Percentiles rank a stretch among this genome's conserved stretches.
phyloP scores from a whole-genome alignment of 2,329 filamentous ascomycete species.

The Nemania abortiva region DNA sequence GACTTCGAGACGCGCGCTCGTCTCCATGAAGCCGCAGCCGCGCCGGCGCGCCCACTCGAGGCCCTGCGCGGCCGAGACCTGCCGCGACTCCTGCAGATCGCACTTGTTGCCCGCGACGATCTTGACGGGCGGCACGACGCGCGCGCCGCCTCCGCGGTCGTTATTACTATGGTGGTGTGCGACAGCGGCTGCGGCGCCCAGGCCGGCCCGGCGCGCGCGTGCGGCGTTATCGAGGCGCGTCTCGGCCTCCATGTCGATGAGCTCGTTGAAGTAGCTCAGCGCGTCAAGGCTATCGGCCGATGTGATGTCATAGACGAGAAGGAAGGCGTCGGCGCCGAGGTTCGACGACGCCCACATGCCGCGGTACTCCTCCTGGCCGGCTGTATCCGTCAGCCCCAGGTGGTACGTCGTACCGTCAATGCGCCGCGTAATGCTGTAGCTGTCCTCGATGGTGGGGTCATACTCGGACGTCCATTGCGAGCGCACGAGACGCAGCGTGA shows the following conservation, averaged over 20 bases:
- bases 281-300: slow-evolving; percentile 74
- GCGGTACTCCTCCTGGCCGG: slow-evolving; percentile 91
- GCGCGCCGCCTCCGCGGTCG: slow-evolving; percentile 54
- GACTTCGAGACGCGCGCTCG: slow-evolving; percentile 83
- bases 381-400: slow-evolving; percentile 83
- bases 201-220: slow-evolving; percentile 60
- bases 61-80: slow-evolving; percentile 76
- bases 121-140: slow-evolving; percentile 78
- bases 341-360: slow-evolving; percentile 87
- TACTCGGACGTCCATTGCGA: slow-evolving; percentile 88
- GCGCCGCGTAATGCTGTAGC: slow-evolving; percentile 83
- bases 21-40: slow-evolving; percentile 91
- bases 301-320: slow-evolving; percentile 91
- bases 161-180: background rate
- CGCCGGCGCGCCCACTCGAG: slow-evolving; percentile 80
- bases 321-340: slow-evolving; percentile 82
- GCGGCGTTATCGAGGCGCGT: slow-evolving; percentile 72
- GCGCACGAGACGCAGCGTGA: slow-evolving; percentile 84
- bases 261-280: slow-evolving; percentile 82
- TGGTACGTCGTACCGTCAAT: slow-evolving; percentile 86
- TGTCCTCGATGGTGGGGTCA: slow-evolving; percentile 85
- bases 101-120: slow-evolving; percentile 90
- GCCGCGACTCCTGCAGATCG: slow-evolving; percentile 77
- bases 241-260: slow-evolving; percentile 87
- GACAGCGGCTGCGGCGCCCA: slow-evolving; percentile 45